Evolutionary conservation across 1,284 basidiomycete species (phyloP).

Genomic region (Farysia itapuensis): DNA sequence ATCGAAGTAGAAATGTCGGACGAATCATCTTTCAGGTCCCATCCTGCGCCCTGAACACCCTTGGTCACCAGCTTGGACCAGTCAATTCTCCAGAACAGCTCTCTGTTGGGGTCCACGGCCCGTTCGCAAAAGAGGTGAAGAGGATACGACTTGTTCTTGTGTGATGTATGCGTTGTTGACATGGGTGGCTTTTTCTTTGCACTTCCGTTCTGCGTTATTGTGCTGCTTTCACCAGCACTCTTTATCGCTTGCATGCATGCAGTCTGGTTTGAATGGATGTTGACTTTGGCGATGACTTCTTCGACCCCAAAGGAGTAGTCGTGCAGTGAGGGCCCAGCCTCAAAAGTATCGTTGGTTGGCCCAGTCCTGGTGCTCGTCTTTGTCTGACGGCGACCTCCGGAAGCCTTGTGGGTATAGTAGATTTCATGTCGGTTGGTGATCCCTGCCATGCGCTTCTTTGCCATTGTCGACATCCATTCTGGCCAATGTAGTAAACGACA

Average conservation of each 20-base stretch:
- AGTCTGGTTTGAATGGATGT: conserved; percentile 12
- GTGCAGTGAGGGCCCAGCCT: conserved; percentile 30
- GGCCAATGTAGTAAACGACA: conserved; percentile 40
- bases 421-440: conserved; percentile 40
- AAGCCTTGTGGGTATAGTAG: conserved; percentile 44
- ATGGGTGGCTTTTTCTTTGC: conserved; percentile 4
- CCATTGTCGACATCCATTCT: conserved; percentile 41
- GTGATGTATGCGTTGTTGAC: conserved; percentile 7
- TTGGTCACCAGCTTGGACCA: conserved; percentile 29
- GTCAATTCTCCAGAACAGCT: conserved; percentile 40
- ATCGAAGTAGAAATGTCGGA: conserved; percentile 21
- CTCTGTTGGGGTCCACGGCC: conserved; percentile 38
- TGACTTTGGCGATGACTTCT: conserved; percentile 31
- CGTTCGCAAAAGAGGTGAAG: conserved; percentile 37
- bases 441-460: conserved; percentile 35
- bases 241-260: conserved; percentile 23
- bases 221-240: conserved; percentile 6
- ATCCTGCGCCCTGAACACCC: conserved; percentile 22
- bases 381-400: conserved; percentile 18
- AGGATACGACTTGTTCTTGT: conserved; percentile 34
- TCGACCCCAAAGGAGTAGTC: conserved; percentile 37
- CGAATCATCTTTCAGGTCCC: conserved; percentile 38
- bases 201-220: conserved; percentile 3
- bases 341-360: conserved; percentile 29
- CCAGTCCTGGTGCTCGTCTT: conserved; percentile 25